These are phyloP conservation scores for Schoenoplectus tabernaemontani DNA, from an alignment of 202 grass and related monocot species.

Conservation along the genomic window DNA sequence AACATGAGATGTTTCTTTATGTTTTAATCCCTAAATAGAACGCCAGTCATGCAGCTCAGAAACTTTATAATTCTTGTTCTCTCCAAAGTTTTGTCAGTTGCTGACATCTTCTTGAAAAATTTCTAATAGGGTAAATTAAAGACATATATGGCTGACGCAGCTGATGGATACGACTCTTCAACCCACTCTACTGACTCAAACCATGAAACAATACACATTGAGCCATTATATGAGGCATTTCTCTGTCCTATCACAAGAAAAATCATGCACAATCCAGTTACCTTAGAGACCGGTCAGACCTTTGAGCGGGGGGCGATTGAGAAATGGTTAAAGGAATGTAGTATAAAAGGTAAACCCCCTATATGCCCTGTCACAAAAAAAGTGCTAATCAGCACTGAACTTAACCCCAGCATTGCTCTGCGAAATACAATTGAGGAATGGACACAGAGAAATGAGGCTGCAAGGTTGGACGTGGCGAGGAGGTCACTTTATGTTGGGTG, in stretches of 20 bases:
- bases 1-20: background rate
- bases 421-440: conserved; percentile 87
- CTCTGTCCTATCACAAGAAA: conserved; percentile 75
- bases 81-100: background rate
- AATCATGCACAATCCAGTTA: conserved; percentile 85
- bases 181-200: conserved; percentile 35
- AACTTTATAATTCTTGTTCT: background rate
- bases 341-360: conserved; percentile 40
- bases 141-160: conserved; percentile 59
- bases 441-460: conserved; percentile 67
- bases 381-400: conserved; percentile 60
- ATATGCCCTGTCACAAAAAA: conserved; percentile 67
- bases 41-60: background rate
- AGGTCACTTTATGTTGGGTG: conserved; percentile 49
- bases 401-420: conserved; percentile 83
- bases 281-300: conserved; percentile 64
- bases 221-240: conserved; percentile 86
- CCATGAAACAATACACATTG: conserved; percentile 43
- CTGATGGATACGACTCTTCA: conserved; percentile 44
- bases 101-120: background rate
- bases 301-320: conserved; percentile 77
- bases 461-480: conserved; percentile 62
- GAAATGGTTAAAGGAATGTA: conserved; percentile 65
- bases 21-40: background rate
- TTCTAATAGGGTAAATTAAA: background rate